Evolutionary conservation across 1,284 basidiomycete genomes (phyloP).

Genomic region (Cryptococcus wingfieldii): DNA sequence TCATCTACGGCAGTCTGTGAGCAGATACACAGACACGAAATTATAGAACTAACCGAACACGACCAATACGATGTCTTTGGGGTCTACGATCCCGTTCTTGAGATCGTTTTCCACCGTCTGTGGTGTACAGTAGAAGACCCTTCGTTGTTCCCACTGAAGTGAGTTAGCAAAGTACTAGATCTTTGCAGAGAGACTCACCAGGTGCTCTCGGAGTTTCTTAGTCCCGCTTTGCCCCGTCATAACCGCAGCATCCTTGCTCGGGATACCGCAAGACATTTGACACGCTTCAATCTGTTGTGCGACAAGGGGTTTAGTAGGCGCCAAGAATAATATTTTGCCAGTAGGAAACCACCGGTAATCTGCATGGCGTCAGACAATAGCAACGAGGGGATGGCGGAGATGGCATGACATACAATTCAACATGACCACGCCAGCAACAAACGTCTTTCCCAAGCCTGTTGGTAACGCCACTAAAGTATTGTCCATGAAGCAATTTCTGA

Average conservation of each 20-base stretch:
- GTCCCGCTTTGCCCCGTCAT: conserved; percentile 66
- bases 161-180: conserved; percentile 7
- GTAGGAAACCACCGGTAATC: conserved; percentile 91
- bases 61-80: conserved; percentile 64
- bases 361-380: conserved; percentile 34
- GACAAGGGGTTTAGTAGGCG: conserved; percentile 92
- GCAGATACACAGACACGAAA: neutral
- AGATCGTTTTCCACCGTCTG: conserved; percentile 93
- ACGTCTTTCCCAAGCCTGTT: conserved; percentile 96
- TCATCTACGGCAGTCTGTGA: conserved; percentile 61
- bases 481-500: conserved; percentile 77
- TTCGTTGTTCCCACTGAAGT: conserved; percentile 56
- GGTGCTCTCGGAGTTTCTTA: conserved; percentile 53
- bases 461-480: conserved; percentile 94
- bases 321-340: conserved; percentile 91
- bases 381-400: neutral
- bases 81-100: conserved; percentile 66
- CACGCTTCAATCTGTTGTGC: conserved; percentile 92
- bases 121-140: conserved; percentile 97
- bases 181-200: conserved; percentile 54
- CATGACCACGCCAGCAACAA: conserved; percentile 96
- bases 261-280: conserved; percentile 90
- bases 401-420: conserved; percentile 68
- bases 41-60: conserved; percentile 56
- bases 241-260: conserved; percentile 77